Conservation (phyloP, 1,139 yeast species). For the Yamadazyma atlantica region DNA sequence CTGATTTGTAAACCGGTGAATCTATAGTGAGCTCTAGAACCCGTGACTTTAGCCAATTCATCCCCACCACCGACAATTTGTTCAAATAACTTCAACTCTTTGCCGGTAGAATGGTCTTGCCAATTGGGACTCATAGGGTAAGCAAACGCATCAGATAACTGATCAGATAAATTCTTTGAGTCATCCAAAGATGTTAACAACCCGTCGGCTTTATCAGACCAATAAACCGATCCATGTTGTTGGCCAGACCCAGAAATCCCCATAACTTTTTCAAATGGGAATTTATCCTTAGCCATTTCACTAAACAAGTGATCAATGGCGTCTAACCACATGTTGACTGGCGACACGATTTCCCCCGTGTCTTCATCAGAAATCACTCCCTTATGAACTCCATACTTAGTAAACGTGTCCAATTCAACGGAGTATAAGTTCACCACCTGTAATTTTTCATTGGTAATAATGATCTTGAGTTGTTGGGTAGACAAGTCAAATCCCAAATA, state of each 20-base stretch:
- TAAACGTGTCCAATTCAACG: constrained; percentile 74
- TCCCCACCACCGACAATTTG: constrained; percentile 62
- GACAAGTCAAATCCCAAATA: constrained; percentile 82
- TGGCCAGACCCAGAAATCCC: constrained; percentile 88
- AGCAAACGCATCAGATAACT: constrained; percentile 53
- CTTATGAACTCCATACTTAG: constrained; percentile 58
- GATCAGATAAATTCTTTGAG: constrained; percentile 37
- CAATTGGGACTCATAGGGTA: constrained; percentile 79
- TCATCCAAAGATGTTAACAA: constrained; percentile 33
- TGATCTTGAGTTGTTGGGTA: constrained; percentile 83
- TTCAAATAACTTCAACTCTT: constrained; percentile 67
- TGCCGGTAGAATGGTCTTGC: constrained; percentile 89
- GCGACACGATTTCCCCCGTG: constrained; percentile 66
- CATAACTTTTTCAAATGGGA: constrained; percentile 60
- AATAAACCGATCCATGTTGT: constrained; percentile 88
- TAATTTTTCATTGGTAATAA: constrained; percentile 58
- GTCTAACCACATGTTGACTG: constrained; percentile 87
- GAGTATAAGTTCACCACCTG: constrained; percentile 55
- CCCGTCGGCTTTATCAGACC: constrained; percentile 54
- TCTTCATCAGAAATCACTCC: constrained; percentile 63
- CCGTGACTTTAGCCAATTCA: constrained; percentile 65
- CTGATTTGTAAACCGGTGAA: constrained; percentile 90
- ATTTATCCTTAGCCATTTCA: constrained; percentile 50
- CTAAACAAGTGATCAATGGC: constrained; percentile 67
- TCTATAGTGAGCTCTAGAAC: constrained; percentile 85